These are phyloP conservation scores for Cadophora sp. DNA, from an alignment of 2,329 filamentous ascomycete species.

Conservation along the genomic window DNA sequence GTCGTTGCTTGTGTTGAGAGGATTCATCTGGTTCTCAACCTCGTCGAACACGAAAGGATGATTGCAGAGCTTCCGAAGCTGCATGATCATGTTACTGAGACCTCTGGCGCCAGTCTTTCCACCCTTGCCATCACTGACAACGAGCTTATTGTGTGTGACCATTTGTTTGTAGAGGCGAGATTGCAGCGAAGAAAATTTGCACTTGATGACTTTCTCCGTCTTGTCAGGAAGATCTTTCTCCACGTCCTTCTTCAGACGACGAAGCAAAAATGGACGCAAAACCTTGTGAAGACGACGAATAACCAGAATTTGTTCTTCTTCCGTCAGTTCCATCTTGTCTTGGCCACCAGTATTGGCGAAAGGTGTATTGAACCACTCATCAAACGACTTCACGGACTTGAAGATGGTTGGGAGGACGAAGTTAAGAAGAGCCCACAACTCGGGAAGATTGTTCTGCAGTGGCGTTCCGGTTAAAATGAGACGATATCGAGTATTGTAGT, in stretches of 20 bases:
- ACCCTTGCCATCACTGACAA: constrained; percentile 93
- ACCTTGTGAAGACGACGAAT: constrained; percentile 99
- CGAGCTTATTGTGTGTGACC: constrained; percentile 92
- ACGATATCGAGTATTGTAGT: constrained; percentile 94
- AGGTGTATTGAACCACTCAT: constrained; percentile 99
- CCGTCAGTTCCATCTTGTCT: constrained; percentile 97
- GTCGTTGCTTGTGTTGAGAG: constrained; percentile 86
- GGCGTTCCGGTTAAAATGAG: constrained; percentile 97
- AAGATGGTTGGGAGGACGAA: constrained; percentile 98
- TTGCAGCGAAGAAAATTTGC: constrained; percentile 95
- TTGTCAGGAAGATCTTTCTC: constrained; percentile 99
- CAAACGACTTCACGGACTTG: constrained; percentile 98
- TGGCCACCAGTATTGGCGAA: constrained; percentile 98
- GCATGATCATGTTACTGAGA: constrained; percentile 99
- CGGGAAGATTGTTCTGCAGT: constrained; percentile 93
- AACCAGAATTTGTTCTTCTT: constrained; percentile 99
- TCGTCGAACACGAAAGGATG: constrained; percentile 99
- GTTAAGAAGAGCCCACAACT: constrained; percentile 97
- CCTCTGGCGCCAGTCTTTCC: constrained; percentile 94
- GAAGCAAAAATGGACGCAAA: constrained; percentile 92
- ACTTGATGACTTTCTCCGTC: constrained; percentile 99
- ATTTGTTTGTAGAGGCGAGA: constrained; percentile 97
- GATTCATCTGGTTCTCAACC: constrained; percentile 98
- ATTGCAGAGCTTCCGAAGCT: constrained; percentile 97
- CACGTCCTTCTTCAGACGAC: constrained; percentile 99